Evolutionary conservation across 2,329 filamentous ascomycete species (phyloP).

Genomic region (Paecilomyces dactylethromorphus): DNA sequence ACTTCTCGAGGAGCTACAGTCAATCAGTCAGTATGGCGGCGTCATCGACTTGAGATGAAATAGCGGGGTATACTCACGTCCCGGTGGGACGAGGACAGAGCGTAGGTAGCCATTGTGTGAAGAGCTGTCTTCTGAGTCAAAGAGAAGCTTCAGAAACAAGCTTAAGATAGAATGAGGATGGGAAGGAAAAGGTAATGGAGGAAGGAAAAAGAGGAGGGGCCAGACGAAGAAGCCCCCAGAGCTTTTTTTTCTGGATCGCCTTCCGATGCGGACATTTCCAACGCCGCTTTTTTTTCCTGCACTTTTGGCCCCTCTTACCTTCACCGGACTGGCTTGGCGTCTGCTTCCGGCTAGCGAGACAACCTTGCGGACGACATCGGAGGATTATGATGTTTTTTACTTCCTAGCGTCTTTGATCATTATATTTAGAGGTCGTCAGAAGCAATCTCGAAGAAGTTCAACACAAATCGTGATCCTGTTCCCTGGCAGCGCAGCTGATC

Average conservation of each 20-base stretch:
- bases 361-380: not conserved
- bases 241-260: not conserved
- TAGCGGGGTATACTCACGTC: conserved; percentile 45
- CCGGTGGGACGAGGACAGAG: conserved; percentile 59
- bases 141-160: not conserved
- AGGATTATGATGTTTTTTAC: not conserved
- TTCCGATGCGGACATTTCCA: not conserved
- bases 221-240: not conserved
- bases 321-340: not conserved
- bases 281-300: not conserved
- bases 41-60: conserved; percentile 8
- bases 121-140: conserved; percentile 8
- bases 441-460: too few species aligned
- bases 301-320: not conserved
- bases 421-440: not conserved
- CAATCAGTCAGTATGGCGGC: conserved; percentile 25
- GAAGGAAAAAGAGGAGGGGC: conserved; percentile 2
- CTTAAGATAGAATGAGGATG: not conserved
- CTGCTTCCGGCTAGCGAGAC: not conserved
- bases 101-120: conserved; percentile 49
- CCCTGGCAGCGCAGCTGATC: not conserved
- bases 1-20: conserved; percentile 85
- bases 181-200: conserved; percentile 3
- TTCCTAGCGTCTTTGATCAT: not conserved
- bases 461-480: not conserved